Base-by-base conservation (phyloP, 1,284 basidiomycete genomes). In the Athelia sp. region DNA sequence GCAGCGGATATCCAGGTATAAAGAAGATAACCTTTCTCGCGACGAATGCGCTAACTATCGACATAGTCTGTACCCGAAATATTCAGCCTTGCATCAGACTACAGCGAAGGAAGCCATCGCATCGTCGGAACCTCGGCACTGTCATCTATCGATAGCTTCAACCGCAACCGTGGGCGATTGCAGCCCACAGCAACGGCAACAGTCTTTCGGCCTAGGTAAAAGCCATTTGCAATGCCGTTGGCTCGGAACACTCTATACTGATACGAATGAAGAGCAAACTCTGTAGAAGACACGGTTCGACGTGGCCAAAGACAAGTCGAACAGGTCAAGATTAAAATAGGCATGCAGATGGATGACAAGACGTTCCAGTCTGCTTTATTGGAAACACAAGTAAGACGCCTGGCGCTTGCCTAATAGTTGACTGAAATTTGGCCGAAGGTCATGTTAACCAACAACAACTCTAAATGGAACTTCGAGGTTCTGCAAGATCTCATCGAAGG, bases 331-430 rank as follows among this genome's bases (percentile, higher is more conserved):
- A 76, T 96, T 44, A 91, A 92, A 57, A 78, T 90, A 58, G 89
- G 87, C 48, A 85, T 97, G 80, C 88, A 93, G 66, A 91, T 97
- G 79, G 94, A 98, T 60, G 94, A 97, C 65, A 89, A 79, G 65
- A 81, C 84, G 15, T 98, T 96, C 67, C 91, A 93, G 59, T 74
- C 81, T 13, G 81, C 79, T 50, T 72, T 98, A 47, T 74, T 94
- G 31, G 91, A 96, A 57, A 90, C 91, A 2, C 89, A 93, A 68
- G 89, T 90, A 51, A 54, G 63, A 21, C 36, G 19, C 8, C 15
- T 40, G 6, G n/a, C n/a, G 19, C 19, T 40, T 21, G 19, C 19
- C n/a, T n/a, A 6, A 40, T n/a, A n/a, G 19, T 4, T 40, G n/a
- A 40, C 46, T 13, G 48, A 50, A 51, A 50, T 56, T 48, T 51